These are phyloP conservation scores for Trichosanthes truncata DNA, from an alignment of 306 rosid genomes.

Conservation along the genomic window DNA sequence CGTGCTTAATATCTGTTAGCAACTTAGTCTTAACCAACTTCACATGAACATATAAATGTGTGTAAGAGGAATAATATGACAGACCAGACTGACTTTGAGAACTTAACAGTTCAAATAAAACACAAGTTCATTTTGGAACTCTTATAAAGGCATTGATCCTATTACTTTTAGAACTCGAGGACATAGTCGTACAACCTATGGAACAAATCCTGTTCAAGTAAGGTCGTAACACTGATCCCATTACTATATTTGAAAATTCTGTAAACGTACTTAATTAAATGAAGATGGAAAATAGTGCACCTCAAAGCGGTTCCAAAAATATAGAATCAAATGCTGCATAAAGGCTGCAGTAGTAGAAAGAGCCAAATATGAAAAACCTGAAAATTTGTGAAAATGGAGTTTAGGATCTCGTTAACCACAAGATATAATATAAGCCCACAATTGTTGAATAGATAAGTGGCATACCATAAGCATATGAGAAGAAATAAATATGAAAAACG, in stretches of 20 bases:
- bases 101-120: neutral
- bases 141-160: neutral
- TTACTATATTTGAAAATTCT: neutral
- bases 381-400: neutral
- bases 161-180: no score
- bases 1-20: neutral
- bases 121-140: neutral
- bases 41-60: neutral
- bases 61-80: neutral
- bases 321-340: slow-evolving; percentile 90
- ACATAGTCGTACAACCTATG: no score
- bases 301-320: slow-evolving; percentile 99
- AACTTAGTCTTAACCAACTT: neutral
- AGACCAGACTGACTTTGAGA: neutral
- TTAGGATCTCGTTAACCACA: neutral
- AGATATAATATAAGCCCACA: neutral
- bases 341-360: slow-evolving; percentile 96
- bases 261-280: neutral
- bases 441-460: neutral
- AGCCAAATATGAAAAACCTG: slow-evolving; percentile 97
- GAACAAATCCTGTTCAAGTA: no score
- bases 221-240: neutral
- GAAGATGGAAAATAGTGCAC: slow-evolving; percentile 21
- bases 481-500: slow-evolving; percentile 96
- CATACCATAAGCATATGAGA: slow-evolving; percentile 87